phyloP scores from a whole-genome alignment of 257 asterid genomes.

The Solanum tarapatanum region DNA sequence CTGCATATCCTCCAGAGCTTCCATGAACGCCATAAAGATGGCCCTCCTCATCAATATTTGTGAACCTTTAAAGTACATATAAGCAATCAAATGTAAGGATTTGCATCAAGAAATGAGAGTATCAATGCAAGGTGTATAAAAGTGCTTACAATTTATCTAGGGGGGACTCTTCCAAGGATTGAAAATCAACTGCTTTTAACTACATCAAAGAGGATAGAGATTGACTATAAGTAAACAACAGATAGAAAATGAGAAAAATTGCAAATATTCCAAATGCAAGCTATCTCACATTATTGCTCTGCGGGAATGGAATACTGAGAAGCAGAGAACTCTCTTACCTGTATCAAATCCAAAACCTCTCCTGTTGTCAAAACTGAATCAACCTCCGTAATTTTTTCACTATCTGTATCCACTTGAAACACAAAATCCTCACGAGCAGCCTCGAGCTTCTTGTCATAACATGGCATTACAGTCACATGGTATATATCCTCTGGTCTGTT shows the following conservation, averaged over 20 bases:
- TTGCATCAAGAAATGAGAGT: not conserved
- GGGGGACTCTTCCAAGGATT: conserved; percentile 71
- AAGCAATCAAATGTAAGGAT: conserved; percentile 1
- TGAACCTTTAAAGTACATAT: conserved; percentile 33
- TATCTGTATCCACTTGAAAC: conserved; percentile 47
- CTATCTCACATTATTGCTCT: not conserved
- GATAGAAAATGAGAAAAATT: not conserved
- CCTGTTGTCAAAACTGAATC: conserved; percentile 96
- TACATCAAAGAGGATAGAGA: conserved; percentile 26
- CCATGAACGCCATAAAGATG: conserved; percentile 70
- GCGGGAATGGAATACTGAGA: not conserved
- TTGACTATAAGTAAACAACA: not conserved
- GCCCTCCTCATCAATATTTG: conserved; percentile 63
- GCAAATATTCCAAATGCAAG: not conserved
- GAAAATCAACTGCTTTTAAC: conserved; percentile 61
- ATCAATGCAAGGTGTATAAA: not conserved
- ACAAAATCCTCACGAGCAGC: conserved; percentile 90
- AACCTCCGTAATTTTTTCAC: conserved; percentile 65
- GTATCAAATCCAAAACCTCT: conserved; percentile 81
- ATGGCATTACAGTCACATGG: conserved; percentile 98
- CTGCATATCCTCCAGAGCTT: conserved; percentile 97
- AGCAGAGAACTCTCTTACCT: conserved; percentile 32
- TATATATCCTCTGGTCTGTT: conserved; percentile 81
- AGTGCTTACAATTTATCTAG: conserved; percentile 68
- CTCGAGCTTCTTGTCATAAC: conserved; percentile 98